Base-by-base conservation (phyloP, 2,329 filamentous ascomycete species). In the Blastomyces parvus region DNA sequence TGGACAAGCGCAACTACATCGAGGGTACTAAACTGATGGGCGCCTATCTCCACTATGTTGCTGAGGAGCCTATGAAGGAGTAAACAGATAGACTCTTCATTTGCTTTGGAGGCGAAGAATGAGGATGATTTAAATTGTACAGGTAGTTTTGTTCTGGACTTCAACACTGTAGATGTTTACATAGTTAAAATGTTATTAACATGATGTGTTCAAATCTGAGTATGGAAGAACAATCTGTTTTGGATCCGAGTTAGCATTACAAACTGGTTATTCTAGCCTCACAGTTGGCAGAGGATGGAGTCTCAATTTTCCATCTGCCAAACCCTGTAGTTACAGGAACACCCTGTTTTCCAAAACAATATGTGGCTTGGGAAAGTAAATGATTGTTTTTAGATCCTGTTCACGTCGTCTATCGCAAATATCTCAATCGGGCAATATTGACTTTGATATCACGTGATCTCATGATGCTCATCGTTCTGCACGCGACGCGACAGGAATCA, bases 1-100 rank as follows among this genome's bases (percentile, higher is more conserved):
- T 99, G 64, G 94, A 99, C 77, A 91, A 89, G 84, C 86, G 85
- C 74, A 99, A 99, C 80, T 99, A 99, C 77, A 96, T 99, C 72
- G 91, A 99, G 81, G 94, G 94, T 59, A 97, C 90, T 71, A 99
- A 99, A 85, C 79, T 99, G 66, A 79, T 99, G 64, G 94, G 94
- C 58, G 90, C 93, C 3, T 99, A 99, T 76, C 80, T 99, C 73
- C 93, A 97, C 79, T 97, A 97, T 70, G 91, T 96, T 68, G 91
- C 92, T 1, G 90, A 93, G 74, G 94, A 99, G 83, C 86, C 90
- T 48, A 86, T 82, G 72, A 66, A 60, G 30, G 62, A 62, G 58
- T 48, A 59, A 27, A 59, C 17, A 25, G 27, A 27, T 36, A 48
- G n/a, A n/a, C n/a, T n/a, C n/a, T n/a, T n/a, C n/a, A n/a, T n/a